Conservation (phyloP, 2,329 filamentous ascomycete species). For the Colletotrichum theobromicola region DNA sequence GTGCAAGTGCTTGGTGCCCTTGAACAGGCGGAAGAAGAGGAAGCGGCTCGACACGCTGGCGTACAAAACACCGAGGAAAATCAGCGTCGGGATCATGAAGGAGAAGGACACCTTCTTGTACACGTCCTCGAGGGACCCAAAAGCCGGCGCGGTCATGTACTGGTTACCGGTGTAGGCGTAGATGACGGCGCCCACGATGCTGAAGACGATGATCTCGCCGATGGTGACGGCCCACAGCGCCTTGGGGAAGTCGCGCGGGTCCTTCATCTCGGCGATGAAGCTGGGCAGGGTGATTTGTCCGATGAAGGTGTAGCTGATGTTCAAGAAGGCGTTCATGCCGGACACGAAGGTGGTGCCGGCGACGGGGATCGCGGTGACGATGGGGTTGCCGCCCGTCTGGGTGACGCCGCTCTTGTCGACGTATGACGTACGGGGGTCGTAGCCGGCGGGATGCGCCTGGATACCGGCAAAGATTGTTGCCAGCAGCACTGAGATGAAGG, state of each 20-base stretch:
- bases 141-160: conserved; percentile 87
- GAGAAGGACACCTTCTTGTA: conserved; percentile 91
- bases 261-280: conserved; percentile 93
- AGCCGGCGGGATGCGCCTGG: conserved; percentile 75
- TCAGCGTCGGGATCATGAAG: conserved; percentile 94
- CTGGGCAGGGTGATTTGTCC: conserved; percentile 93
- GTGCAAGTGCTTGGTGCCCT: conserved; percentile 75
- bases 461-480: conserved; percentile 83
- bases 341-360: conserved; percentile 78
- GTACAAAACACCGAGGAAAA: conserved; percentile 91
- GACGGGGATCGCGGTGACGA: conserved; percentile 71
- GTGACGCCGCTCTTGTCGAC: conserved; percentile 29
- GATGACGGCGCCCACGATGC: conserved; percentile 78
- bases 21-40: conserved; percentile 89
- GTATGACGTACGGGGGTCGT: conserved; percentile 53
- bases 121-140: conserved; percentile 78
- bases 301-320: conserved; percentile 96
- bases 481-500: conserved; percentile 85
- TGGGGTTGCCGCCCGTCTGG: conserved; percentile 61
- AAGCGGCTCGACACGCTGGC: conserved; percentile 90
- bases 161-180: conserved; percentile 90
- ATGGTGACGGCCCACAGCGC: conserved; percentile 91
- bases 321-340: conserved; percentile 88
- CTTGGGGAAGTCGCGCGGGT: conserved; percentile 83
- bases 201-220: conserved; percentile 85